Percentiles rank a stretch among this genome's conserved stretches.
These are phyloP conservation scores for Penicillium malachiteum DNA, from an alignment of 495 filamentous ascomycete genomes.

Conservation along the genomic window DNA sequence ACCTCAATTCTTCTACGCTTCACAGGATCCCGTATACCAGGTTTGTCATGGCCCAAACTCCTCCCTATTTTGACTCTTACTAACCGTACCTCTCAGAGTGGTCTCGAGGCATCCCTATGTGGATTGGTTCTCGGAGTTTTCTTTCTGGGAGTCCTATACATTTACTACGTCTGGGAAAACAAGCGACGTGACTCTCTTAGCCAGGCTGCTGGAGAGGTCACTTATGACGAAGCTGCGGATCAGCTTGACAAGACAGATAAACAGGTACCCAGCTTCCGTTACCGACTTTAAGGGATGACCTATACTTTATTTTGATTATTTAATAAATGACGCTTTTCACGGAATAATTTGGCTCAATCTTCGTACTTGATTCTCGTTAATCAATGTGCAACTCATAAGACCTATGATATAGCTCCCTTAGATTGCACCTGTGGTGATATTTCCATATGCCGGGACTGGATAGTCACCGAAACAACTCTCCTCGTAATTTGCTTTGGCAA, in stretches of 20 bases:
- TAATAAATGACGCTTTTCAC: too few species aligned
- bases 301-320: too few species aligned
- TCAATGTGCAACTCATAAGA: too few species aligned
- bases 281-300: neutral
- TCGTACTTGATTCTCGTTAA: too few species aligned
- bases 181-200: conserved; percentile 3
- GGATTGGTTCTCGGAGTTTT: conserved; percentile 8
- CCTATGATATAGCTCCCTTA: neutral
- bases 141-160: conserved; percentile 2
- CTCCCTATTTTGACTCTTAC: neutral
- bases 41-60: neutral
- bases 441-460: conserved; percentile 1
- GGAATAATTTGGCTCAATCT: too few species aligned
- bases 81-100: neutral
- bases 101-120: conserved; percentile 8
- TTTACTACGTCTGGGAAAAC: conserved; percentile 11
- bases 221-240: neutral
- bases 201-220: neutral
- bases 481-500: conserved; percentile 1
- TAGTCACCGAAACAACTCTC: conserved; percentile 7
- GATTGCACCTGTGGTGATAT: neutral
- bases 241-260: conserved; percentile 4
- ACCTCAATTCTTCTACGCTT: conserved; percentile 11
- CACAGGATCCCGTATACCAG: conserved; percentile 4
- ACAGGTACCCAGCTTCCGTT: conserved; percentile 7